Percentiles rank a stretch among this genome's conserved stretches.
Evolutionary conservation across 768 basidiomycete species (phyloP).

Genomic region (Thelephora aurantiotincta): DNA sequence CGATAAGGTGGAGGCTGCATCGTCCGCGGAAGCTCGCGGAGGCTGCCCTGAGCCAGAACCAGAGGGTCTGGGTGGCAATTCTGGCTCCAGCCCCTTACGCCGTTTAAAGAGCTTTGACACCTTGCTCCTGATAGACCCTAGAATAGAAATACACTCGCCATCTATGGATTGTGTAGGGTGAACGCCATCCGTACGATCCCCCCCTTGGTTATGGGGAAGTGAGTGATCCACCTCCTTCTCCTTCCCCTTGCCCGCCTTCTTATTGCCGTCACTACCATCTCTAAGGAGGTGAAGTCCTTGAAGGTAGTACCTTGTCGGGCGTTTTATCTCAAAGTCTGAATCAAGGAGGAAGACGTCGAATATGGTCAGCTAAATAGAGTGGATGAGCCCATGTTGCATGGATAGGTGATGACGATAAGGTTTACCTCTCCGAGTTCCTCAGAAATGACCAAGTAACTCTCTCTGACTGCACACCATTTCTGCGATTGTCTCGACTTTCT

Average conservation of each 20-base stretch:
- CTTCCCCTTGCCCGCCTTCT: conserved; percentile 5
- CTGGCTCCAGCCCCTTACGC: conserved; percentile 1
- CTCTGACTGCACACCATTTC: conserved; percentile 86
- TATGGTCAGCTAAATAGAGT: conserved; percentile 43
- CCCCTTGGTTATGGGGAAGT: too few relatives aligned
- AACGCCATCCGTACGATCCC: too few relatives aligned
- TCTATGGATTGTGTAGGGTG: too few relatives aligned
- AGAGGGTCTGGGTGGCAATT: conserved; percentile 1
- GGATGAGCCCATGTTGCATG: background rate
- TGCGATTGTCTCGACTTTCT: conserved; percentile 48
- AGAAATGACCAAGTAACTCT: conserved; percentile 79
- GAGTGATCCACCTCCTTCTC: background rate
- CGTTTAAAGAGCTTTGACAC: conserved; percentile 32
- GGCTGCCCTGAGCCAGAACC: conserved; percentile 18
- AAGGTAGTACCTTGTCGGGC: conserved; percentile 82
- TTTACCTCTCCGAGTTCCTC: conserved; percentile 78
- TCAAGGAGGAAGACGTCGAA: conserved; percentile 95
- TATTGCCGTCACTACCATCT: conserved; percentile 15
- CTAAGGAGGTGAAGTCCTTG: conserved; percentile 66
- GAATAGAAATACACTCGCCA: conserved; percentile 16
- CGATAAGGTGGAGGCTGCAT: conserved; percentile 15
- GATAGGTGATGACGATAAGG: conserved; percentile 1
- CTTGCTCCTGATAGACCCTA: conserved; percentile 33
- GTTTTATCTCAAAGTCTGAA: conserved; percentile 74
- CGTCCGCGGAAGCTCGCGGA: conserved; percentile 22